Percentiles rank a stretch among this genome's conserved stretches.
These are phyloP conservation scores for Kwoniella sp. DNA, from an alignment of 768 basidiomycete species.

Conservation along the genomic window DNA sequence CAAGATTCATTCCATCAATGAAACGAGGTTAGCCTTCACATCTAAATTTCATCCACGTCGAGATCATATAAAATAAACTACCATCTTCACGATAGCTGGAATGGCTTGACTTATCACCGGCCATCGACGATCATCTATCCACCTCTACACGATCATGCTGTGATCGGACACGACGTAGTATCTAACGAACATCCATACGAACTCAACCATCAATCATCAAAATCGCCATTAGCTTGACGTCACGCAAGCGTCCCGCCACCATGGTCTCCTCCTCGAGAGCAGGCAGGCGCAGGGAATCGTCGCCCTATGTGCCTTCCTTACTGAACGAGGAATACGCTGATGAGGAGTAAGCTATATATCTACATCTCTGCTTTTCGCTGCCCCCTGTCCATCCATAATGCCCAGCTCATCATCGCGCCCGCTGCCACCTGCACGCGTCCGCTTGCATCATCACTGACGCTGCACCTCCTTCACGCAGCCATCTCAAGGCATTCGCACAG, in stretches of 20 bases:
- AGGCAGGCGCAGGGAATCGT: not conserved
- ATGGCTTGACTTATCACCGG: not conserved
- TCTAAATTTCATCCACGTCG: too few relatives aligned
- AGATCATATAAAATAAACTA: not conserved
- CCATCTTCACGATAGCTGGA: not conserved
- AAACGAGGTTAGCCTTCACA: too few relatives aligned
- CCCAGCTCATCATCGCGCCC: too few relatives aligned
- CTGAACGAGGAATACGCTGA: constrained; percentile 68
- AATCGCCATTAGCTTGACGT: not conserved
- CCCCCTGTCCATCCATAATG: not conserved
- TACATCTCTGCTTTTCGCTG: not conserved
- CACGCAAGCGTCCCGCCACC: not conserved
- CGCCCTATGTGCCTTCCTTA: constrained; percentile 2
- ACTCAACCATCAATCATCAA: not conserved
- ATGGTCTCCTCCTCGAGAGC: not conserved
- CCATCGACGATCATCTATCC: not conserved
- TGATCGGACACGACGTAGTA: too few relatives aligned
- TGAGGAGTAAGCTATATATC: constrained; percentile 63
- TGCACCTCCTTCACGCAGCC: constrained; percentile 56
- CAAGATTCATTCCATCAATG: too few relatives aligned
- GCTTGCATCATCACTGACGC: too few relatives aligned
- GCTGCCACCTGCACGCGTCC: not conserved
- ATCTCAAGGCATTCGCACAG: constrained; percentile 75
- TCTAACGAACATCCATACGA: too few relatives aligned
- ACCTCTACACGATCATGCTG: too few relatives aligned